phyloP scores from a whole-genome alignment of 2,329 filamentous ascomycete genomes.

The Fusarium sp. region DNA sequence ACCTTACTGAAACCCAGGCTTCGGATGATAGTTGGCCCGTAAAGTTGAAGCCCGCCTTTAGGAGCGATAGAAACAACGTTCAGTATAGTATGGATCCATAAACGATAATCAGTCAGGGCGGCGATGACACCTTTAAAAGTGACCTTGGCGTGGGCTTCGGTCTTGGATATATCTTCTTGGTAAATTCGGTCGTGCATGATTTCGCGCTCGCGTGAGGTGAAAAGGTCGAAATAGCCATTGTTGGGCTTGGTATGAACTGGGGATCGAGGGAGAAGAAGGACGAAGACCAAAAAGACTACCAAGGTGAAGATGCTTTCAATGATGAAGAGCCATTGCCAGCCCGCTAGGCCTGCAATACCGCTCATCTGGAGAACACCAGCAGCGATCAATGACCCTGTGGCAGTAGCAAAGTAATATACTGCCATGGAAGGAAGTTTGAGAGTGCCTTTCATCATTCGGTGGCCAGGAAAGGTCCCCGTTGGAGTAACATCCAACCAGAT shows the following conservation, averaged over 20 bases:
- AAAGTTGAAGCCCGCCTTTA: constrained; percentile 44
- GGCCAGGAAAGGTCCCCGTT: constrained; percentile 47
- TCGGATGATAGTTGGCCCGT: constrained; percentile 38
- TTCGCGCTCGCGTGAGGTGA: constrained; percentile 23
- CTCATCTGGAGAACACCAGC: too few species aligned
- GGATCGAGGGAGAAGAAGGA: constrained; percentile 29
- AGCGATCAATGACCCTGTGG: too few species aligned
- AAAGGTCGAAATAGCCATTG: constrained; percentile 34
- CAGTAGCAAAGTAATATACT: too few species aligned
- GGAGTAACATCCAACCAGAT: constrained; percentile 46
- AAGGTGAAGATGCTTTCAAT: too few species aligned
- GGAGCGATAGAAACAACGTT: constrained; percentile 40
- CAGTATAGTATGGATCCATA: constrained; percentile 39
- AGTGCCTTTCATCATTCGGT: constrained; percentile 51
- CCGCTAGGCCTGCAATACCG: too few species aligned
- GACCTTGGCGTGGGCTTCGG: constrained; percentile 20
- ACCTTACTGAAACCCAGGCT: constrained; percentile 41
- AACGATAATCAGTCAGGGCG: constrained; percentile 20
- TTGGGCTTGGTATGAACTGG: constrained; percentile 30
- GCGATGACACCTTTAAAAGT: not conserved
- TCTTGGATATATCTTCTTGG: constrained; percentile 38
- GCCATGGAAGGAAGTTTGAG: constrained; percentile 52
- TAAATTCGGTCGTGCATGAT: constrained; percentile 34
- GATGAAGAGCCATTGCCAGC: too few species aligned
- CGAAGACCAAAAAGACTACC: too few species aligned